Evolutionary conservation across 2,329 filamentous ascomycete species (phyloP), one percentile per base, ranked within the genome.

Genomic region (Colletotrichum musae): DNA sequence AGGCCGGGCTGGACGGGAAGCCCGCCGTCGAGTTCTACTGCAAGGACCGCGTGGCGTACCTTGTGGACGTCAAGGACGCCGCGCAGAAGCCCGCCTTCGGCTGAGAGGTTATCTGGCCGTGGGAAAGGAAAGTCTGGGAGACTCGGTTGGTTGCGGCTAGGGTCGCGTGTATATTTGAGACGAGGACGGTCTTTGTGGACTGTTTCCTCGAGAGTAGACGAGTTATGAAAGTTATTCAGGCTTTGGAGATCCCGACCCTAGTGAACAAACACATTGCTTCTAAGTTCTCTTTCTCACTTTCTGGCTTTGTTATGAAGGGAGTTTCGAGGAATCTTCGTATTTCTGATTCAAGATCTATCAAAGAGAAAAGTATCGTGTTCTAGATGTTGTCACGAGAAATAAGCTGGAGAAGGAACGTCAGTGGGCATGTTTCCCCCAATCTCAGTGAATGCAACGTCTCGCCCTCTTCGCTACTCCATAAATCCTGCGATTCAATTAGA

Each of bases 21-120:
- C 75, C 88, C 41, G 80, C 76, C 9, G 80, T 87, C 12, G 87
- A 89, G 76, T 86, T 88, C 58, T 89, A 88, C 71, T 81, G 78
- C 45, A 85, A 84, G 74, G 84, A 87, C 64, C 80, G 86, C 3
- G 78, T 86, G 24, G 72, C 73, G 4, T 88, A 87, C 70, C 74
- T 85, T 13, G 73, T 73, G 58, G 74, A 77, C 10, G 72, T 82
- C 2, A 78, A 82, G 57, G 85, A 82, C 4, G 85, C 84, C 4
- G 84, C 84, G 74, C 86, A 88, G 78, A 83, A 85, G 74, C 75
- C 64, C 5, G 59, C 59, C 1, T 68, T 68, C 5, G 16, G 24
- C 6, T 36, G 13, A 64, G 43, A 18, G 43, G 10, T 13, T 32
- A 32, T 32, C 28, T 32, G 28, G 28, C 3, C 28, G 28, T 32